A percentile compares a stretch with the other conserved stretches of the same genome.
phyloP scores from a whole-genome alignment of 257 asterid genomes.

The Solanum arcanum region DNA sequence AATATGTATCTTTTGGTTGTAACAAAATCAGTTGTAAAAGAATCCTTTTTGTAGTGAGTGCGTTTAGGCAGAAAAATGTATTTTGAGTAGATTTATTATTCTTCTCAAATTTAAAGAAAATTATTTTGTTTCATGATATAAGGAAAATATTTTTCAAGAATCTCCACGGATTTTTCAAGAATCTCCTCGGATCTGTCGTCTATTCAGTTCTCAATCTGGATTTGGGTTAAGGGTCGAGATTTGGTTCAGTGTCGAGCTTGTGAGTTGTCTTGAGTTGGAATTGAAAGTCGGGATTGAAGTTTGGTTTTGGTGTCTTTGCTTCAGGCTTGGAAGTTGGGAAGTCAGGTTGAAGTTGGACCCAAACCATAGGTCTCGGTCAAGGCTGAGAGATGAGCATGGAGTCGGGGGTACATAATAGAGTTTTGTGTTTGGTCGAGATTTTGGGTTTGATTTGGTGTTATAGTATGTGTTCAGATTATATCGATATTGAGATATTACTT shows the following conservation, averaged over 20 bases:
- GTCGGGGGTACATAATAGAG: not conserved
- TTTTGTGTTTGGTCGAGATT: not conserved
- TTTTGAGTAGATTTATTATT: not conserved
- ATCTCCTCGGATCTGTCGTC: not conserved
- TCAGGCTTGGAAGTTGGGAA: not conserved
- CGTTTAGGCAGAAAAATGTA: not conserved
- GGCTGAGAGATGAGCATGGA: not conserved
- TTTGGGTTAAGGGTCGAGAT: not conserved
- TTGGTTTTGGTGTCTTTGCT: not conserved
- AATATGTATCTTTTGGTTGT: not conserved
- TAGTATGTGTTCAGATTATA: not conserved
- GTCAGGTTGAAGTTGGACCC: not conserved
- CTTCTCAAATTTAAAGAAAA: not conserved
- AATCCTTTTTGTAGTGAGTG: not conserved
- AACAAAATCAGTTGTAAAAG: not conserved
- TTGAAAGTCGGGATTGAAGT: not conserved
- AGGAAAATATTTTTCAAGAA: too few relatives aligned
- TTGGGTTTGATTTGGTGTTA: not conserved
- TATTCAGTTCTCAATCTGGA: not conserved
- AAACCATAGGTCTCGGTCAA: not conserved
- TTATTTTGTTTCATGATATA: not conserved
- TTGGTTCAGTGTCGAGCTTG: not conserved
- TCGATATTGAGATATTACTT: not conserved
- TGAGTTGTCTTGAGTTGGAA: not conserved
- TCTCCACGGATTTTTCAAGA: not conserved